Evolutionary conservation across 225 moss, liverwort and hornwort genomes (phyloP).

Genomic region (Neckera pumila): DNA sequence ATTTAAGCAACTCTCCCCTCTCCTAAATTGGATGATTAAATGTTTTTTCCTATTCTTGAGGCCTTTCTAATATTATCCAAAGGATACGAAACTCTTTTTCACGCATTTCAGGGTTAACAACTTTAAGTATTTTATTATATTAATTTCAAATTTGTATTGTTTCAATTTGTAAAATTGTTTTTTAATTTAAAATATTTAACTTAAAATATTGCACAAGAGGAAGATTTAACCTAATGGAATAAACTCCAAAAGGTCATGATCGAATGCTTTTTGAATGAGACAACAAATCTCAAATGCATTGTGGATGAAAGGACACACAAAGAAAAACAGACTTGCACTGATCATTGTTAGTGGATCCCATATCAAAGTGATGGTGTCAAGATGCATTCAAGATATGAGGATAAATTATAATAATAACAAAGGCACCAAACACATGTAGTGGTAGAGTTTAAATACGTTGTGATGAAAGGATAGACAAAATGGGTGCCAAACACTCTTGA

Average conservation of each 20-base stretch:
- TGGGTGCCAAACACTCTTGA: rapidly evolving
- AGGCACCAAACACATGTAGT: neutral
- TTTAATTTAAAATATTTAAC: neutral
- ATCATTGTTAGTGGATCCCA: neutral
- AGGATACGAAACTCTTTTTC: neutral
- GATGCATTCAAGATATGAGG: neutral
- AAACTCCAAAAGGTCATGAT: rapidly evolving
- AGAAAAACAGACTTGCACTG: rapidly evolving
- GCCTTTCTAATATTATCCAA: neutral
- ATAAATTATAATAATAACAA: neutral
- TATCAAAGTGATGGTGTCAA: neutral
- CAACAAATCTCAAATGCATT: neutral
- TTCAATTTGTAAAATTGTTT: neutral
- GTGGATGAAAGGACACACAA: neutral
- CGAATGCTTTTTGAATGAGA: neutral
- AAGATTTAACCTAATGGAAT: neutral
- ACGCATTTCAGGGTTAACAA: rapidly evolving
- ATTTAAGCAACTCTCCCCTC: neutral
- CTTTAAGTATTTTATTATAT: neutral
- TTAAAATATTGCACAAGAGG: rapidly evolving
- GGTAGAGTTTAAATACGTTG: neutral
- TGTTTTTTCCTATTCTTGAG: neutral
- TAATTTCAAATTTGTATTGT: neutral
- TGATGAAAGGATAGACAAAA: neutral
- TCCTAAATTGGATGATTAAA: neutral